Base-by-base conservation (phyloP, 139 green algal species). In the Chlamydomonas applanata region DNA sequence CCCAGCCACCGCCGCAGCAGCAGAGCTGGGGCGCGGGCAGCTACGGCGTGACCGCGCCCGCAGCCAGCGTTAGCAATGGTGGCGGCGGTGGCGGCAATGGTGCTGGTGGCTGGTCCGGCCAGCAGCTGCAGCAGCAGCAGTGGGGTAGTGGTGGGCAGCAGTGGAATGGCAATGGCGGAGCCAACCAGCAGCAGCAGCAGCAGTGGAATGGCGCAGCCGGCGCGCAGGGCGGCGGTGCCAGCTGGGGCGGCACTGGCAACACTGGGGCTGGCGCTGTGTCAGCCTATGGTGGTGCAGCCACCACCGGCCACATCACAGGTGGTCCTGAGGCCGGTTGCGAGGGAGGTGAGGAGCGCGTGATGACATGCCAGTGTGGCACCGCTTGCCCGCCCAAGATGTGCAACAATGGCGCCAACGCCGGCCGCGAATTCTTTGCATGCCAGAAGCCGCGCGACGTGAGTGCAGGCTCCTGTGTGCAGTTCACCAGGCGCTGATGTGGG, bases 391-490 rank as follows among this genome's bases (percentile, higher is more conserved):
- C 22, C n/a, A 66, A 66, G 59, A 66, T 35, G 24, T 66, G 59
- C 59, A 29, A 66, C n/a, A 66, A 66, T 35, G 59, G 59, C 24
- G 30, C n/a, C 59, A 57, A 72, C 65, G 24, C 65, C 13, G 36
- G 40, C 22, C 65, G 65, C 65, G 5, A 19, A 3, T 60, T 29
- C 65, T 40, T 29, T 36, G 40, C 36, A 20, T 72, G 36, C 65
- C n/a, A 14, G 33, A 72, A 57, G 36, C 65, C 32, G 5, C 17
- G 5, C 9, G 19, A 33, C 19, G 62, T 69, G 33, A 54, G 33
- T 69, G 24, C 59, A n/a, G n/a, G n/a, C n/a, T n/a, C n/a, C n/a
- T n/a, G n/a, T n/a, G n/a, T n/a, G n/a, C n/a, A n/a, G n/a, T n/a
- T n/a, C n/a, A n/a, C n/a, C n/a, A n/a, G n/a, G n/a, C n/a, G n/a